Base-by-base conservation (phyloP, 352 stramenopile species). In the Vaucheria bursata region DNA sequence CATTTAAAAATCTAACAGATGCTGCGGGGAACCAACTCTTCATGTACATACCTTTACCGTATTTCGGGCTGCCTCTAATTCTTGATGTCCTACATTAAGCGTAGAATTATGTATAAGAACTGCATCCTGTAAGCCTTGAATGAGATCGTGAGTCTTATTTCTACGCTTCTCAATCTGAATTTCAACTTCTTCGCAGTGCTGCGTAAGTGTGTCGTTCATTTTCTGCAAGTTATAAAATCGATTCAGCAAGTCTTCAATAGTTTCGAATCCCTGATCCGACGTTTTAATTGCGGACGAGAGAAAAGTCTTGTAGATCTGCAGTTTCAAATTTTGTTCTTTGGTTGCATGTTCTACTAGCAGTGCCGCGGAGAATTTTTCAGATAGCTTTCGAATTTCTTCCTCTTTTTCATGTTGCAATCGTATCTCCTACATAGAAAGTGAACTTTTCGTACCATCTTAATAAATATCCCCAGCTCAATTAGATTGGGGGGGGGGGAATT, bases 291-390 rank as follows among this genome's bases (percentile, higher is more conserved):
- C 90, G 49, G 85, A 82, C 76, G 94, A 89, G 31, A 95, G 84
- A 70, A 92, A 95, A 71, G 88, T 85, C 34, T 88, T 87, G 75
- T 94, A 95, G 73, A 91, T 91, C 38, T 92, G 87, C 32, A 95
- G 80, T n/a, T 65, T 59, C 72, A 89, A 85, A 74, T 90, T 87
- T 18, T 45, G 72, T 18, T 49, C 68, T 74, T 77, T 77, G 12
- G 71, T 32, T 40, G 74, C 75, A 5, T 53, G 45, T 71, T 78
- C 67, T 75, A 75, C 31, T 59, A 8, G 37, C n/a, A 25, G 2
- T 12, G 18, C 29, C 0, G 18, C 31, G 0, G 68, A 6, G 3
- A 70, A 39, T 8, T 18, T 12, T 39, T 25, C 8, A 7, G 34
- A 34, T 1, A 73, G 37, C 29, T 18, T 29, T 50, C 88, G 88